Base-by-base conservation (phyloP, 2,329 filamentous ascomycete species). In the Neoscytalidium dimidiatum region DNA sequence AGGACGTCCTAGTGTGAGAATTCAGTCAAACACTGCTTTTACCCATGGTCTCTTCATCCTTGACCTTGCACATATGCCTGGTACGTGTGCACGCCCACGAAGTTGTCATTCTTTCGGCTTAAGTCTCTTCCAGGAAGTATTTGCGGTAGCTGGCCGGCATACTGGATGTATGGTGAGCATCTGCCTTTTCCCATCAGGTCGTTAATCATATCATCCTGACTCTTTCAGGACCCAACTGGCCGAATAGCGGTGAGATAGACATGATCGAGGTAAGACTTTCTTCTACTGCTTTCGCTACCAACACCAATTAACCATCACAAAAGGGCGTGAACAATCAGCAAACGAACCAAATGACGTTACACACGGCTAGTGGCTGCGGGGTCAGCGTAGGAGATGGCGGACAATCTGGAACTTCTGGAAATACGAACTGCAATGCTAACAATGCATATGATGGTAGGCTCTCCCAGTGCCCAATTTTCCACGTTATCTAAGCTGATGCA, bases 121-220 rank as follows among this genome's bases (percentile, higher is more conserved):
- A 8, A 31, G 26, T 44, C 21, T 26, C 26, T 4, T 9, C 6
- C n/a, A 65, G 53, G 53, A 17, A 65, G 63, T 8, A 21, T 65
- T 19, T 80, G 78, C 58, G 77, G 77, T 6, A 69, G 71, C 4
- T 79, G 77, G 77, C 77, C 77, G 11, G 75, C 77, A 31, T 79
- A 76, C 72, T 77, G 71, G 41, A 68, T 65, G 31, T 57, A 46
- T 26, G 33, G 60, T 51, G 21, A 41, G 48, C 31, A n/a, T n/a
- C n/a, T 46, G 23, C 13, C n/a, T 23, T 43, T 43, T 19, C 2
- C n/a, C 11, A 29, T 21, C 7, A 52, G 14, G n/a, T 62, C n/a
- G 14, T 11, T 43, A 13, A 19, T 3, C 6, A 28, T 21, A 29
- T 14, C 29, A n/a, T 17, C 17, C 49, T 21, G 48, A 52, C 21